These are phyloP conservation scores for Limnanthes douglasii DNA, from an alignment of 345 rosid species.

Conservation along the genomic window DNA sequence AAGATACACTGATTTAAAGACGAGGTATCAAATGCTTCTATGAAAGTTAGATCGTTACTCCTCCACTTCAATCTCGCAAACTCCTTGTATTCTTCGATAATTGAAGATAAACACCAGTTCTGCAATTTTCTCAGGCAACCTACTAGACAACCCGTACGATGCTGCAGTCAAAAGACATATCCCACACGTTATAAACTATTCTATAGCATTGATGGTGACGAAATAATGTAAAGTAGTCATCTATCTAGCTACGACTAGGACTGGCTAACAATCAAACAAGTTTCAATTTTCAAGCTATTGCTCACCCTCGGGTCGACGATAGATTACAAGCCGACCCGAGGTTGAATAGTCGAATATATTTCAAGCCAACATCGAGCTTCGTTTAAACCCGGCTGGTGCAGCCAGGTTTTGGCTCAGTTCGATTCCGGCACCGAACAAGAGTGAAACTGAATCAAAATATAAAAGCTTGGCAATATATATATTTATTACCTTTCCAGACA, in stretches of 20 bases:
- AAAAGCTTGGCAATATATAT: background rate
- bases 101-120: conserved; percentile 62
- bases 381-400: background rate
- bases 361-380: background rate
- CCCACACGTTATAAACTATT: background rate
- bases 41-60: conserved; percentile 35
- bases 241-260: too few species aligned
- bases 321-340: background rate
- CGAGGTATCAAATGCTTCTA: conserved; percentile 34
- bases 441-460: background rate
- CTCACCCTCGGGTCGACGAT: too few species aligned
- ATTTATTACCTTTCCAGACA: conserved; percentile 57
- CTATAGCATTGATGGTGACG: background rate
- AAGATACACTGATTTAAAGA: conserved; percentile 40
- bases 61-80: conserved; percentile 59
- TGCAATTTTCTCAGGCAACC: conserved; percentile 81
- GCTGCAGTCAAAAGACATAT: conserved; percentile 28
- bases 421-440: too few species aligned
- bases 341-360: background rate
- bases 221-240: background rate
- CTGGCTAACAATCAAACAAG: too few species aligned
- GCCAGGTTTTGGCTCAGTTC: background rate
- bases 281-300: too few species aligned
- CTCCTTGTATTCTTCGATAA: conserved; percentile 53
- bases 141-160: conserved; percentile 75